phyloP scores from a whole-genome alignment of 495 filamentous ascomycete species.

The Talaromyces stipitatus region DNA sequence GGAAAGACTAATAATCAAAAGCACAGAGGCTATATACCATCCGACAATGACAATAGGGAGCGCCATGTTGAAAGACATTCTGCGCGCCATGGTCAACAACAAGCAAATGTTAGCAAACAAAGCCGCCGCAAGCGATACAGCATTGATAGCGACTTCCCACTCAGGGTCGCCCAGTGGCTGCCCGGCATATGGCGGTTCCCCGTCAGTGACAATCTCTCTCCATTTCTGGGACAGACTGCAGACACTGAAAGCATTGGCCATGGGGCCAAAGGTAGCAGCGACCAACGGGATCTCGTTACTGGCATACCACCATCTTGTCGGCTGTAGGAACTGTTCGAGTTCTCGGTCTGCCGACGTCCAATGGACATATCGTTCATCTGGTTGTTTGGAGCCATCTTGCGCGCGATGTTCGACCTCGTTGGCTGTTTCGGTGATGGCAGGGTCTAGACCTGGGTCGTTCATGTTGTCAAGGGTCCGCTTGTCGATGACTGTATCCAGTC shows the following conservation, averaged over 20 bases:
- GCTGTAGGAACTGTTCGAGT: conserved; percentile 10
- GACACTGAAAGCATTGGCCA: conserved; percentile 75
- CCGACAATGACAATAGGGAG: conserved; percentile 61
- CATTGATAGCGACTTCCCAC: conserved; percentile 66
- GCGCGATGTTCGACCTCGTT: conserved; percentile 34
- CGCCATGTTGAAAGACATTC: conserved; percentile 45
- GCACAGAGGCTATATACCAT: conserved; percentile 60
- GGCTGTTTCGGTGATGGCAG: conserved; percentile 42
- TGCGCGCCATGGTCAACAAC: conserved; percentile 65
- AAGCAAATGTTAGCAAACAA: conserved; percentile 64
- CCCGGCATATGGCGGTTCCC: conserved; percentile 10
- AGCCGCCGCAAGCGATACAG: conserved; percentile 62
- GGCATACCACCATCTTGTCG: conserved; percentile 74
- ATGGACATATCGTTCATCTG: neutral
- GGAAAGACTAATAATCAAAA: conserved; percentile 51
- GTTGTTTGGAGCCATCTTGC: conserved; percentile 15
- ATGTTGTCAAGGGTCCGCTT: no score
- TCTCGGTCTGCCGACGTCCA: neutral
- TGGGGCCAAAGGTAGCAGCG: conserved; percentile 73
- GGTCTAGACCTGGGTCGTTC: conserved; percentile 54
- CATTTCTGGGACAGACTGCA: conserved; percentile 68
- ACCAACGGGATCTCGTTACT: conserved; percentile 74
- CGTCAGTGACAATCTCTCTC: conserved; percentile 52
- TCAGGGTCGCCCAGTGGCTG: neutral
- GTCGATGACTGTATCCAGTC: neutral